Conservation (phyloP, 495 filamentous ascomycete species). For the Daldinia vernicosa region DNA sequence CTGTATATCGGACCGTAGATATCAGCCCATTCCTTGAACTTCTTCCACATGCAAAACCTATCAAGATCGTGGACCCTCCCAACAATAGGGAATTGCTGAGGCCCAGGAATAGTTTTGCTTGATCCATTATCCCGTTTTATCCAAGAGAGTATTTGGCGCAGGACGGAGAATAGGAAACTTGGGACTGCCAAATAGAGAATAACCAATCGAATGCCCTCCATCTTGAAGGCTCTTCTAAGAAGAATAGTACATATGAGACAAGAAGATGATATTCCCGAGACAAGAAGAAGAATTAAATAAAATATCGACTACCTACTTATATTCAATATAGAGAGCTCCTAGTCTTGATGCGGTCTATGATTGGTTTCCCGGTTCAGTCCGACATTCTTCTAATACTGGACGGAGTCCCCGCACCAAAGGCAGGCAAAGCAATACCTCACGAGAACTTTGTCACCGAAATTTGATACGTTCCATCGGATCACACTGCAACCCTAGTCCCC, state of each 20-base stretch:
- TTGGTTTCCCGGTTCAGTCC: neutral
- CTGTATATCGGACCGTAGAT: slow-evolving; percentile 65
- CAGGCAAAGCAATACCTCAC: neutral
- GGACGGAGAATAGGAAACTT: slow-evolving; percentile 52
- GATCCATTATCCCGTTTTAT: slow-evolving; percentile 35
- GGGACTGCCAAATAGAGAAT: slow-evolving; percentile 57
- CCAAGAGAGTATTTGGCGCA: slow-evolving; percentile 53
- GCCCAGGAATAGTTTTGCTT: slow-evolving; percentile 52
- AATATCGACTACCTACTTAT: slow-evolving; percentile 7
- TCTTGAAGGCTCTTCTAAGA: slow-evolving; percentile 19
- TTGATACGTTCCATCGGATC: slow-evolving; percentile 7
- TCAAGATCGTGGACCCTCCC: slow-evolving; percentile 62
- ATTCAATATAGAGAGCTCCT: neutral
- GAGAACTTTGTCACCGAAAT: neutral
- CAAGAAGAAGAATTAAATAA: neutral
- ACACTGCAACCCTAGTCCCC: neutral
- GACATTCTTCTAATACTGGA: neutral
- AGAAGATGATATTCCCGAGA: neutral
- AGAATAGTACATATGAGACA: neutral
- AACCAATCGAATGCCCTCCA: slow-evolving; percentile 48
- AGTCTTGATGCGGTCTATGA: neutral
- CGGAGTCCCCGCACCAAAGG: neutral
- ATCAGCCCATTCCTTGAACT: slow-evolving; percentile 67
- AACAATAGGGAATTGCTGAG: slow-evolving; percentile 57
- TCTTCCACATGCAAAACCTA: slow-evolving; percentile 60